These are phyloP conservation scores for Pestalotiopsis sp. DNA, from an alignment of 2,329 filamentous ascomycete species.

Conservation along the genomic window DNA sequence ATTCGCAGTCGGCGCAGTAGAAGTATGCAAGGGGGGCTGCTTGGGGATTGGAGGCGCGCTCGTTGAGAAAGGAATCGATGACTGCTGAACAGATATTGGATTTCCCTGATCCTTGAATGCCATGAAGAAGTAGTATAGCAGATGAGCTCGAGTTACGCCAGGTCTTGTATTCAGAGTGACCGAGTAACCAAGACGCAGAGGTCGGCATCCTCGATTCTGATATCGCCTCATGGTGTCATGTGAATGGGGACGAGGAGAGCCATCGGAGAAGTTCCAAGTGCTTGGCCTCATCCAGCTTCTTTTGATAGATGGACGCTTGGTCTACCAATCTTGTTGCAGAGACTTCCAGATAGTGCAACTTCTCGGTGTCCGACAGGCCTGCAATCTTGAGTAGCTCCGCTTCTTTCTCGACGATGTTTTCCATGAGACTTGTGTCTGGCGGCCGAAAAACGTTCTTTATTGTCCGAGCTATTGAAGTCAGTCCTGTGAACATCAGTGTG, in stretches of 20 bases:
- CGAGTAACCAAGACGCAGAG: not conserved
- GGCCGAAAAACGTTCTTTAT: not conserved
- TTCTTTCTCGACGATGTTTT: not conserved
- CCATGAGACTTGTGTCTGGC: not conserved
- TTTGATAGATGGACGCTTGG: not conserved
- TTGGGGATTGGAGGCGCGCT: not conserved
- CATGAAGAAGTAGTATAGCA: not conserved
- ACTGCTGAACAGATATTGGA: not conserved
- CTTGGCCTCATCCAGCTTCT: not conserved
- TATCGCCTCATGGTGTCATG: not conserved
- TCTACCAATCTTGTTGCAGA: not conserved
- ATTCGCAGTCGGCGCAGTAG: not conserved
- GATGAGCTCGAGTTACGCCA: not conserved
- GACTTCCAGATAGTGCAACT: not conserved
- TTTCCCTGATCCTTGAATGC: conserved; percentile 1
- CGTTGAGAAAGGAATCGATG: not conserved
- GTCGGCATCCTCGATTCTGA: not conserved
- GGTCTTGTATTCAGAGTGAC: not conserved
- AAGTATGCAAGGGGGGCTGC: not conserved
- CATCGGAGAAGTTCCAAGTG: not conserved
- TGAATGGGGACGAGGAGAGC: not conserved
- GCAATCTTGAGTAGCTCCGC: not conserved
- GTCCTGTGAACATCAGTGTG: not conserved
- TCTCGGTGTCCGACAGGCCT: not conserved
- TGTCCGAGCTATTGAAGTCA: not conserved